Percentiles rank a stretch among this genome's conserved stretches.
Conservation (phyloP, 768 basidiomycete species). For the Leccinum olivaceopallidum region DNA sequence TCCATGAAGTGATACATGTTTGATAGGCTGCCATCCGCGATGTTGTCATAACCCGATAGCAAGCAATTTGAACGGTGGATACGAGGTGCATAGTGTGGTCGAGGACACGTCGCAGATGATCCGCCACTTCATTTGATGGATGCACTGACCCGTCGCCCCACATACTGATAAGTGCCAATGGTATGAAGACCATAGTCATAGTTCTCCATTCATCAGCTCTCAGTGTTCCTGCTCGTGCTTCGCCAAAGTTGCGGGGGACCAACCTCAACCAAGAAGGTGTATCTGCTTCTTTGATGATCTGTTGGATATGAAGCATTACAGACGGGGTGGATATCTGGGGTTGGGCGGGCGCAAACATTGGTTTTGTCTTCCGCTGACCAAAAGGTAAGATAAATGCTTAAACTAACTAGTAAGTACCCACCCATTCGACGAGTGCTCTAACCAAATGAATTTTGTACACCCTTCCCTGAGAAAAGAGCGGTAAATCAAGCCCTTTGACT, state of each 20-base stretch:
- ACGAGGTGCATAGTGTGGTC: constrained; percentile 35
- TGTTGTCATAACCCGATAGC: constrained; percentile 11
- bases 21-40: constrained; percentile 14
- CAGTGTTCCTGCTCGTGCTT: constrained; percentile 8
- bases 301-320: too few species aligned
- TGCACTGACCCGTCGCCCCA: background rate
- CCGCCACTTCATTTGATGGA: background rate
- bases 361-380: too few species aligned
- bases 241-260: constrained; percentile 16
- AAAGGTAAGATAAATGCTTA: too few species aligned
- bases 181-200: background rate
- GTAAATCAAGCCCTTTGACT: too few species aligned
- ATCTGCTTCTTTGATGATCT: too few species aligned
- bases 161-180: too few species aligned
- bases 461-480: too few species aligned
- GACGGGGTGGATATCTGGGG: too few species aligned
- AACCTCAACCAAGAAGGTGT: background rate
- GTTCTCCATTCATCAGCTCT: constrained; percentile 23
- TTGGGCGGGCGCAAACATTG: too few species aligned
- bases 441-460: too few species aligned
- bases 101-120: constrained; percentile 7
- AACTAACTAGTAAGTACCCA: too few species aligned
- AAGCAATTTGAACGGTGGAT: constrained; percentile 22
- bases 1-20: constrained; percentile 16
- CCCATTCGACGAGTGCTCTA: too few species aligned